Evolutionary conservation across 495 filamentous ascomycete species (phyloP), one percentile per base, ranked within the genome.

Genomic region (Lophiostoma macrostomum): DNA sequence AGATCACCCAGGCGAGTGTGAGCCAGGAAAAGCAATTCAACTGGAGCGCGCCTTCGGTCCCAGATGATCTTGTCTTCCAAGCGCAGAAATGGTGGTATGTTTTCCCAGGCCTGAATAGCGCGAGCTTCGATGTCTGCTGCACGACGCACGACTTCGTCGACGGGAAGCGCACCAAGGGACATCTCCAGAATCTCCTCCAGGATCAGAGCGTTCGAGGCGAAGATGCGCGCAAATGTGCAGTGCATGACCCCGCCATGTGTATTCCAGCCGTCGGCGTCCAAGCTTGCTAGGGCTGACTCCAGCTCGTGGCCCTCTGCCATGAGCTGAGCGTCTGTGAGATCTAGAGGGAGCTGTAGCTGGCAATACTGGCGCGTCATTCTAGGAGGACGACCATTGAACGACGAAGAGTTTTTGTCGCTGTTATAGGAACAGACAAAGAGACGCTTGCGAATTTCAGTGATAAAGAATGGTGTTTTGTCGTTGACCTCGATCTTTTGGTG

Each of bases 161-260:
- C 60, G 5, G 69, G 63, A n/a, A 37, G 66, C n/a, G 68, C 72
- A 1, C 76, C 74, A 10, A 84, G 60, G 12, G 80, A 77, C 16
- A 84, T 74, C 50, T 82, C 75, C 16, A 86, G 73, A 12, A 83
- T 76, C 46, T 82, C 74, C 47, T 85, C 82, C 13, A 76, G 64
- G 7, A 79, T 71, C 3, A 72, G 52, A 0, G 75, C 65, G 8
- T 83, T 65, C 2, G 74, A 64, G 16, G 76, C 71, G 30, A 79
- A 74, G 5, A 80, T 70, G 3, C 81, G 73, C 12, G 73, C 57
- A 37, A 70, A 66, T 3, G 74, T 75, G 27, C 71, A 71, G 22
- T 70, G 61, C 22, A 73, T 50, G 7, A 72, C 61, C 6, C 50
- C 40, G 0, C 71, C 73, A 13, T 70, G 56, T 0, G 68, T 73